These are phyloP conservation scores for Penicillium psychrosexuale DNA, from an alignment of 2,329 filamentous ascomycete species.

Conservation along the genomic window DNA sequence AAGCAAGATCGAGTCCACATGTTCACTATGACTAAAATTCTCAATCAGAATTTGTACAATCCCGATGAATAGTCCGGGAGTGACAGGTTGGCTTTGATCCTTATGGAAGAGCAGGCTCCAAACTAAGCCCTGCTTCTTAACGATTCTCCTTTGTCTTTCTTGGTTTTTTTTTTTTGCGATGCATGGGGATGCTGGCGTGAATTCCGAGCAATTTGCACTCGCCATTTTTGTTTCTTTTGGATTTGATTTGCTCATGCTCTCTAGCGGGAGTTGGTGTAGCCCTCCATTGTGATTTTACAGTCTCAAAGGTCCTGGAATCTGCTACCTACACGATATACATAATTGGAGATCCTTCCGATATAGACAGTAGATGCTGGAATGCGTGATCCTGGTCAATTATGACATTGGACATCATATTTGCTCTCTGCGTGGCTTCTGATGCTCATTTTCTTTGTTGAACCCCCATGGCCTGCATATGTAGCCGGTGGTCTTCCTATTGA, in stretches of 20 bases:
- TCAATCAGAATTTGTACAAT: conserved; percentile 84
- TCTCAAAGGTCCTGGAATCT: conserved; percentile 2
- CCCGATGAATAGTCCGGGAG: conserved; percentile 62
- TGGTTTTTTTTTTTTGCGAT: conserved; percentile 23
- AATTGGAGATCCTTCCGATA: neutral
- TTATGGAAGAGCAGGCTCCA: conserved; percentile 10
- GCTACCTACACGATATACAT: conserved; percentile 7
- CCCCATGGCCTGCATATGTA: no score
- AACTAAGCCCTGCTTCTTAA: conserved; percentile 19
- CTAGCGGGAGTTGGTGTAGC: conserved; percentile 36
- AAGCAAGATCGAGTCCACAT: conserved; percentile 90
- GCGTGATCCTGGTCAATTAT: neutral
- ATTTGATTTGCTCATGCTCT: conserved; percentile 19
- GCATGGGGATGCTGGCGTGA: conserved; percentile 34
- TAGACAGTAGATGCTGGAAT: neutral
- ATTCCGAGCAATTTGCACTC: conserved; percentile 15
- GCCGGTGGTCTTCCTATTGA: no score
- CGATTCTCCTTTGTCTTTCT: conserved; percentile 24
- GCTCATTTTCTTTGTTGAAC: neutral
- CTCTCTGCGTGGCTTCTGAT: neutral
- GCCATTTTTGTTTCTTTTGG: conserved; percentile 12
- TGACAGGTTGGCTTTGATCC: conserved; percentile 12
- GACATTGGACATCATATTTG: neutral
- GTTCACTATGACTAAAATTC: conserved; percentile 99
- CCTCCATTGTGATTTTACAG: conserved; percentile 14